Evolutionary conservation across 805 yeast species (phyloP).

Genomic region (Candida jianshihensis): DNA sequence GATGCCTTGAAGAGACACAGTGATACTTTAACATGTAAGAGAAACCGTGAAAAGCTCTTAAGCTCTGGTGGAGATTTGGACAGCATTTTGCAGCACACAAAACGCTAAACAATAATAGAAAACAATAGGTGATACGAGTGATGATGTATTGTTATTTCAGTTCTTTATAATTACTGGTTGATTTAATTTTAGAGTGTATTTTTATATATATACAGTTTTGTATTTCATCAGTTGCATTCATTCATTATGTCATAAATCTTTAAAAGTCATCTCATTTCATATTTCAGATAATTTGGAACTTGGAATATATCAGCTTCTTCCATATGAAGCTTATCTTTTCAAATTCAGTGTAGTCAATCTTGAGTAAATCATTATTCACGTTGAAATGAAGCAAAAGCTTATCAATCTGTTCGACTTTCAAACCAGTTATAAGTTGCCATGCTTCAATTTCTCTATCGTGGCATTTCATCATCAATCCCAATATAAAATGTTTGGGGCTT

Average conservation of each 20-base stretch:
- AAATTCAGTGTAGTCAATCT: background rate
- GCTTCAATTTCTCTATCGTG: background rate
- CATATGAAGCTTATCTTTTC: background rate
- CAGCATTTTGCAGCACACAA: constrained; percentile 23
- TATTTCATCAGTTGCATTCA: no score
- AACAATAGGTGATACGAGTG: background rate
- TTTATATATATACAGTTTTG: no score
- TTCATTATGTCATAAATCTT: no score
- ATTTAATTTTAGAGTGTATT: background rate
- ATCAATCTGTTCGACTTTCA: background rate
- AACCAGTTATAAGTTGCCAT: background rate
- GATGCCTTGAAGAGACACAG: constrained; percentile 75
- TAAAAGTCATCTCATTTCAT: no score
- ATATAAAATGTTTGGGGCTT: constrained; percentile 1
- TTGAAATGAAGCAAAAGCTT: background rate
- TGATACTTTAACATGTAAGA: constrained; percentile 66
- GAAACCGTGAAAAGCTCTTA: constrained; percentile 54
- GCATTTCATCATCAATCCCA: background rate
- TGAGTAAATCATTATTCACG: background rate
- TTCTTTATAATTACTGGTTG: background rate
- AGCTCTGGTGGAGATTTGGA: constrained; percentile 31
- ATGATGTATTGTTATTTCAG: background rate
- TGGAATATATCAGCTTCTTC: background rate
- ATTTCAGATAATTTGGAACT: no score
- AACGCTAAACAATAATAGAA: no score